A percentile compares a stretch with the other conserved stretches of the same genome.
These are phyloP conservation scores for Globisporangium okanoganense DNA, from an alignment of 352 stramenopile species.

Conservation along the genomic window DNA sequence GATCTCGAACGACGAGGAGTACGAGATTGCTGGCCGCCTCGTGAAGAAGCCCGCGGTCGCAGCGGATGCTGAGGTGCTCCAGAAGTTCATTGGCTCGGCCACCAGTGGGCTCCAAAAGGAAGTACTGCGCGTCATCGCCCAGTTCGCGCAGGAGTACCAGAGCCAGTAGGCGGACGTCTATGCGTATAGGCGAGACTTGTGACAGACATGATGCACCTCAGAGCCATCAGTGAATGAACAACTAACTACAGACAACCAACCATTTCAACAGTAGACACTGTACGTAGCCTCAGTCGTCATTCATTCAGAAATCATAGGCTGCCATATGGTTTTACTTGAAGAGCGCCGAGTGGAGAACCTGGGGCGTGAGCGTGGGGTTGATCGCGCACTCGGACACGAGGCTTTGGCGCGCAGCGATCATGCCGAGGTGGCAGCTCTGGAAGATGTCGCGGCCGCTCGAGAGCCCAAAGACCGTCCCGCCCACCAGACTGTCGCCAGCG, in stretches of 20 bases:
- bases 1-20: slow-evolving; percentile 86
- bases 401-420: slow-evolving; percentile 68
- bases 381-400: slow-evolving; percentile 65
- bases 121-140: slow-evolving; percentile 48
- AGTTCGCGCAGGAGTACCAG: slow-evolving; percentile 66
- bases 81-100: slow-evolving; percentile 46
- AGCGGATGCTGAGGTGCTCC: slow-evolving; percentile 38
- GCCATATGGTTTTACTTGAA: slow-evolving; percentile 9
- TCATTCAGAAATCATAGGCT: too few species aligned
- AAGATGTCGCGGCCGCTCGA: slow-evolving; percentile 56
- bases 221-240: neutral
- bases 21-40: slow-evolving; percentile 67
- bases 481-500: slow-evolving; percentile 71
- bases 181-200: neutral
- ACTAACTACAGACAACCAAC: neutral
- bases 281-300: too few species aligned
- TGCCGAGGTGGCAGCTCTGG: slow-evolving; percentile 67
- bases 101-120: slow-evolving; percentile 60
- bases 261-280: neutral
- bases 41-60: slow-evolving; percentile 45
- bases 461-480: slow-evolving; percentile 73
- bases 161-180: slow-evolving; percentile 37
- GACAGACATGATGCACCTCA: neutral
- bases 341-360: slow-evolving; percentile 21
- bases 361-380: slow-evolving; percentile 39